Conservation (phyloP, 2,329 filamentous ascomycete species). For the Fusarium illudens region DNA sequence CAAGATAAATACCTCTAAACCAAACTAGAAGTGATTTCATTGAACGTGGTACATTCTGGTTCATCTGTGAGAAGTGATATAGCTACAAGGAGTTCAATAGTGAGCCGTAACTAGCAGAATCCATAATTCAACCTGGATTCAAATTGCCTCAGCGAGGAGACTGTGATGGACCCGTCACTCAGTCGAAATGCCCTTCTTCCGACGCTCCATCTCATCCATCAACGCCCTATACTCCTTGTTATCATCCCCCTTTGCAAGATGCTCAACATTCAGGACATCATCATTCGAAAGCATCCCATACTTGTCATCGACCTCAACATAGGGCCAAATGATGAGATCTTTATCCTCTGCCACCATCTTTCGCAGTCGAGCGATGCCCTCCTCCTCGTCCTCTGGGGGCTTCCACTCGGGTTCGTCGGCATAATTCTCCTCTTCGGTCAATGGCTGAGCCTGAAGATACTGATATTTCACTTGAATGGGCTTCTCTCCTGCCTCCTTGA, state of each 20-base stretch:
- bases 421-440: background rate
- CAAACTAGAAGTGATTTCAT: no score
- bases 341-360: background rate
- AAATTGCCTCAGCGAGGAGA: no score
- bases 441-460: background rate
- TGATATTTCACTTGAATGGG: background rate
- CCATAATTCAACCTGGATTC: no score
- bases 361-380: background rate
- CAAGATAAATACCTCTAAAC: no score
- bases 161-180: background rate
- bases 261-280: background rate
- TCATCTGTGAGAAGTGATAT: no score
- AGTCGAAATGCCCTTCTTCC: background rate
- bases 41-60: no score
- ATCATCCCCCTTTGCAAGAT: background rate
- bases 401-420: background rate
- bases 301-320: background rate
- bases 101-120: no score
- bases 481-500: background rate
- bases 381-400: background rate
- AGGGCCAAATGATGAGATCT: constrained; percentile 7
- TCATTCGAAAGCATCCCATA: background rate
- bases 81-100: no score
- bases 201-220: background rate
- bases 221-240: constrained; percentile 2